Conservation (phyloP, 495 filamentous ascomycete species). For the Penicillium atrosanguineum region DNA sequence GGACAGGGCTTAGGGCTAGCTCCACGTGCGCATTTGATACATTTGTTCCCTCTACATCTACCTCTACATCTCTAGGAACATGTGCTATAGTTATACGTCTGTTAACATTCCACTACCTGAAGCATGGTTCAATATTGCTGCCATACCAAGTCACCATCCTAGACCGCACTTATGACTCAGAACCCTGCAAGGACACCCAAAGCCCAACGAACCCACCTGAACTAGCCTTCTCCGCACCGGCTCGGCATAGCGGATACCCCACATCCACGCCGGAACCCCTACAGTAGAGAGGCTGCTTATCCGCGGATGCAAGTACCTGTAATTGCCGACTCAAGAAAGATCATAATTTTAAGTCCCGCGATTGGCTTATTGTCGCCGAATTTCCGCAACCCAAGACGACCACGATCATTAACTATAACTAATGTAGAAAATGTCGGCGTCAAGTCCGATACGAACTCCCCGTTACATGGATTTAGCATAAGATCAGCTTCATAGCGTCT, state of each 20-base stretch:
- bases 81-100: not conserved
- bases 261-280: not conserved
- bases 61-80: too few species aligned
- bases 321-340: not conserved
- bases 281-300: not conserved
- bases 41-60: too few species aligned
- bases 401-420: not conserved
- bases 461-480: constrained; percentile 3
- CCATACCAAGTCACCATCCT: not conserved
- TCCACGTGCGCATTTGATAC: not conserved
- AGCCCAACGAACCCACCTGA: not conserved
- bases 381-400: not conserved
- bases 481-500: not conserved
- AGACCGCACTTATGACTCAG: not conserved
- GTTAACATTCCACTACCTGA: too few species aligned
- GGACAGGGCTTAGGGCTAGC: constrained; percentile 21
- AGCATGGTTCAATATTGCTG: not conserved
- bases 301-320: not conserved
- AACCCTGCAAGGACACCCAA: not conserved
- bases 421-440: constrained; percentile 2
- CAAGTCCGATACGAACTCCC: constrained; percentile 9
- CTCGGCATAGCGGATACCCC: constrained; percentile 19
- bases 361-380: constrained; percentile 17
- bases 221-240: constrained; percentile 18
- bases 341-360: not conserved